A percentile compares a stretch with the other conserved stretches of the same genome.
Conservation (phyloP, 2,329 filamentous ascomycete genomes). For the Xylariaceae sp. region DNA sequence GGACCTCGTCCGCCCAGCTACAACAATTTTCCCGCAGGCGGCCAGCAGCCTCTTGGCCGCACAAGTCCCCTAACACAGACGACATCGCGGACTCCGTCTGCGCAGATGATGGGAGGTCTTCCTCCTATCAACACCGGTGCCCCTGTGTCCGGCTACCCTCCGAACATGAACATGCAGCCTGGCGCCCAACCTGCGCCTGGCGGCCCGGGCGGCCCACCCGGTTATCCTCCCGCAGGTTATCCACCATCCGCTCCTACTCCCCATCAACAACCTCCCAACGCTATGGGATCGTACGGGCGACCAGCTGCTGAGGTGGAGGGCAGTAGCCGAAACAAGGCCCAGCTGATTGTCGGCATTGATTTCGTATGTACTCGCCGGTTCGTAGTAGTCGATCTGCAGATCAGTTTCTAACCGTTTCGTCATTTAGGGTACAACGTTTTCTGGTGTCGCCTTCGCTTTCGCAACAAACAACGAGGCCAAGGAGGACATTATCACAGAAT, state of each 20-base stretch:
- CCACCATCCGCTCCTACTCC: slow-evolving; percentile 40
- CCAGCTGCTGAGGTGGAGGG: slow-evolving; percentile 74
- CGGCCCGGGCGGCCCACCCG: slow-evolving; percentile 40
- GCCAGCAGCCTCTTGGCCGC: slow-evolving; percentile 46
- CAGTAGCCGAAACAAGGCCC: slow-evolving; percentile 84
- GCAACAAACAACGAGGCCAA: slow-evolving; percentile 96
- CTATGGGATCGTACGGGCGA: slow-evolving; percentile 40
- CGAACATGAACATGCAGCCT: slow-evolving; percentile 43
- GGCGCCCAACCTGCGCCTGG: slow-evolving; percentile 38
- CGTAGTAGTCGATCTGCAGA: neutral
- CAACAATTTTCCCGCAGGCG: slow-evolving; percentile 48
- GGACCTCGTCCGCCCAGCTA: slow-evolving; percentile 61
- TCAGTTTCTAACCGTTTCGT: slow-evolving; percentile 16
- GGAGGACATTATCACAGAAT: slow-evolving; percentile 98
- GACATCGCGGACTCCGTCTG: slow-evolving; percentile 50
- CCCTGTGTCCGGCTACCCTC: slow-evolving; percentile 55
- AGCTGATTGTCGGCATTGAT: slow-evolving; percentile 97
- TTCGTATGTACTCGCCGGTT: slow-evolving; percentile 60
- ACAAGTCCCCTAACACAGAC: slow-evolving; percentile 48
- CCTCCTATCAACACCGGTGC: slow-evolving; percentile 63
- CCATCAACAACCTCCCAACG: slow-evolving; percentile 34
- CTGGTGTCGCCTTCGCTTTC: slow-evolving; percentile 93
- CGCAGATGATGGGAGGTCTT: slow-evolving; percentile 58
- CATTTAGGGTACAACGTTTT: slow-evolving; percentile 90
- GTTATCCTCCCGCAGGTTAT: slow-evolving; percentile 38